These are phyloP conservation scores for Nevesoporus exiguus DNA, from an alignment of 768 basidiomycete genomes.

Conservation along the genomic window DNA sequence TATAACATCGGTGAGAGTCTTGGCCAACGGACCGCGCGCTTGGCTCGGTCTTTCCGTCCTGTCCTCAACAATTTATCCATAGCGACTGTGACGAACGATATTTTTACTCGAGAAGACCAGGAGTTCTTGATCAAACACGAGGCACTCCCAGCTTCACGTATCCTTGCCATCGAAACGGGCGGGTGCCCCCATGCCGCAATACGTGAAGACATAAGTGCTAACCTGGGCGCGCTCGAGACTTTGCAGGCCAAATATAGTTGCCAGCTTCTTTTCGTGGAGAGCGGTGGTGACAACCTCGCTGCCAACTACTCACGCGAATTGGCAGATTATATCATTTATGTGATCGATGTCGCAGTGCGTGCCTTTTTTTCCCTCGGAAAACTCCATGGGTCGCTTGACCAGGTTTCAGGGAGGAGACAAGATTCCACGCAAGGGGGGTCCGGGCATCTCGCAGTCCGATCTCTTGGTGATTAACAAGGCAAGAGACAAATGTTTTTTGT, in stretches of 20 bases:
- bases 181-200: slow-evolving; percentile 99
- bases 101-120: slow-evolving; percentile 97
- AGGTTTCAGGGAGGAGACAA: slow-evolving; percentile 87
- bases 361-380: background rate
- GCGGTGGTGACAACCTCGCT: slow-evolving; percentile 94
- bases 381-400: slow-evolving; percentile 1
- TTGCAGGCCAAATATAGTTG: slow-evolving; percentile 89
- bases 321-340: slow-evolving; percentile 96
- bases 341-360: slow-evolving; percentile 79
- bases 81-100: slow-evolving; percentile 99
- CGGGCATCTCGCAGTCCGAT: slow-evolving; percentile 95
- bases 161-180: slow-evolving; percentile 95
- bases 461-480: slow-evolving; percentile 95
- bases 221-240: slow-evolving; percentile 92
- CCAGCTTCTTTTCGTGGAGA: slow-evolving; percentile 91
- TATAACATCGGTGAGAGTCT: slow-evolving; percentile 81
- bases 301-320: slow-evolving; percentile 96
- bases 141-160: slow-evolving; percentile 79
- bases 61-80: slow-evolving; percentile 10
- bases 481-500: background rate
- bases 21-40: background rate
- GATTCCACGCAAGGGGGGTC: slow-evolving; percentile 96
- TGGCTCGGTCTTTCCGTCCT: no score
- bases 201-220: slow-evolving; percentile 96
- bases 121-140: slow-evolving; percentile 94